These are phyloP conservation scores for Monosporascus sp. DNA, from an alignment of 2,329 filamentous ascomycete species.

Conservation along the genomic window DNA sequence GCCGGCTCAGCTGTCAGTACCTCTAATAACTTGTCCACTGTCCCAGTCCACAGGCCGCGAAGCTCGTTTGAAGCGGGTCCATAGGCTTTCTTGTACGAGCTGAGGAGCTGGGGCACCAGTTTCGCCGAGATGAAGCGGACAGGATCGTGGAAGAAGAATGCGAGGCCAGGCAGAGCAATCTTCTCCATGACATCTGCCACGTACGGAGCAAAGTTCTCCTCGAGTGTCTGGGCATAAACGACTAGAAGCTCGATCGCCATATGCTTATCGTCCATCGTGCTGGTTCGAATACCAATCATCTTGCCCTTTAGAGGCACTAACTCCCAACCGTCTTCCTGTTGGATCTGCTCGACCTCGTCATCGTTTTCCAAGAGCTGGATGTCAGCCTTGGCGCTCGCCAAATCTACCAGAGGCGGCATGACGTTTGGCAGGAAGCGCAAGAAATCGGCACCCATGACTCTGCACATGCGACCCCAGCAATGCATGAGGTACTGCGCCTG, in stretches of 20 bases:
- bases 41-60: slow-evolving; percentile 75
- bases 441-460: slow-evolving; percentile 86
- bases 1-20: slow-evolving; percentile 90
- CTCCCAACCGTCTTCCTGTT: slow-evolving; percentile 97
- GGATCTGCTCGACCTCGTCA: slow-evolving; percentile 85
- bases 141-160: slow-evolving; percentile 99
- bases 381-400: slow-evolving; percentile 92
- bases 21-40: slow-evolving; percentile 86
- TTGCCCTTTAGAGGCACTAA: slow-evolving; percentile 95
- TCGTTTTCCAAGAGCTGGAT: slow-evolving; percentile 95
- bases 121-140: slow-evolving; percentile 94
- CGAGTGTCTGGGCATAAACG: slow-evolving; percentile 94
- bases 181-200: slow-evolving; percentile 93
- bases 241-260: slow-evolving; percentile 99
- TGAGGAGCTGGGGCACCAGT: slow-evolving; percentile 86
- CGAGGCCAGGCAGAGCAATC: slow-evolving; percentile 86
- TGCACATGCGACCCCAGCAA: slow-evolving; percentile 98
- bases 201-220: slow-evolving; percentile 86
- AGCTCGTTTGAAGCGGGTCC: slow-evolving; percentile 76
- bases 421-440: slow-evolving; percentile 87
- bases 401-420: slow-evolving; percentile 87
- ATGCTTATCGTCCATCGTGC: slow-evolving; percentile 95
- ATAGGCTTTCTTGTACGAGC: slow-evolving; percentile 89
- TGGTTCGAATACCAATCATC: slow-evolving; percentile 97
- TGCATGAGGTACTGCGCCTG: slow-evolving; percentile 96